Evolutionary conservation across 1,284 basidiomycete species (phyloP).

Genomic region (Ceratorhiza oryzae-sativae): DNA sequence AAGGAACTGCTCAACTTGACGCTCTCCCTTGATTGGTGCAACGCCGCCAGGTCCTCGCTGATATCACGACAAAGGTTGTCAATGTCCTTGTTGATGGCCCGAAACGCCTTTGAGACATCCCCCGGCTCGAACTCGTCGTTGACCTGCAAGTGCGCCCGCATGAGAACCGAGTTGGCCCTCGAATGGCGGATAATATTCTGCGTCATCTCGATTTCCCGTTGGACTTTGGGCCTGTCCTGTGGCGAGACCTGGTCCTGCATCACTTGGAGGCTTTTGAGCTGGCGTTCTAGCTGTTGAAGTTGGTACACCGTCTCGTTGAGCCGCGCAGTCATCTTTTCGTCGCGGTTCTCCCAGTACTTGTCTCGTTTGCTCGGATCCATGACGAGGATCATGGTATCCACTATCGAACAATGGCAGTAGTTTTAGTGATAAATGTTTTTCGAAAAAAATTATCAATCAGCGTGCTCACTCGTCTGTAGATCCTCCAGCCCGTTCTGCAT

Average conservation of each 20-base stretch:
- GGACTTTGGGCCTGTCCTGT: not conserved
- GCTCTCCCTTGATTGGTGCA: not conserved
- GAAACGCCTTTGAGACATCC: slow-evolving; percentile 25
- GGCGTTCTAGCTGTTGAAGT: not conserved
- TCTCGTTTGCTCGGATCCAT: slow-evolving; percentile 15
- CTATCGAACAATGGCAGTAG: not conserved
- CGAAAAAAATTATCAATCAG: not conserved
- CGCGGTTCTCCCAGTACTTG: slow-evolving; percentile 24
- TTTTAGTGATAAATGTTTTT: not conserved
- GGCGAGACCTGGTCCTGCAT: slow-evolving; percentile 12
- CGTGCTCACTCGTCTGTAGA: not conserved
- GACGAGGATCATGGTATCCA: slow-evolving; percentile 22
- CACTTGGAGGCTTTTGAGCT: not conserved
- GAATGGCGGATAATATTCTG: slow-evolving; percentile 14
- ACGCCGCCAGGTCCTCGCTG: slow-evolving; percentile 21
- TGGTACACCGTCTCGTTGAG: not conserved
- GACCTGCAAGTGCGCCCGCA: slow-evolving; percentile 27
- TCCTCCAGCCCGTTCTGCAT: not conserved
- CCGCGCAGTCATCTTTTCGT: slow-evolving; percentile 9
- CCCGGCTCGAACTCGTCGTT: slow-evolving; percentile 25
- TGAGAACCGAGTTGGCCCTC: slow-evolving; percentile 4
- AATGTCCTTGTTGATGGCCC: slow-evolving; percentile 33
- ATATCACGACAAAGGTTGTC: slow-evolving; percentile 28
- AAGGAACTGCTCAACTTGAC: slow-evolving; percentile 4
- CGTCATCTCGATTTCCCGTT: slow-evolving; percentile 18